Percentiles rank a stretch among this genome's conserved stretches.
These are phyloP conservation scores for Ramularia endophylla DNA, from an alignment of 2,329 filamentous ascomycete species.

Conservation along the genomic window DNA sequence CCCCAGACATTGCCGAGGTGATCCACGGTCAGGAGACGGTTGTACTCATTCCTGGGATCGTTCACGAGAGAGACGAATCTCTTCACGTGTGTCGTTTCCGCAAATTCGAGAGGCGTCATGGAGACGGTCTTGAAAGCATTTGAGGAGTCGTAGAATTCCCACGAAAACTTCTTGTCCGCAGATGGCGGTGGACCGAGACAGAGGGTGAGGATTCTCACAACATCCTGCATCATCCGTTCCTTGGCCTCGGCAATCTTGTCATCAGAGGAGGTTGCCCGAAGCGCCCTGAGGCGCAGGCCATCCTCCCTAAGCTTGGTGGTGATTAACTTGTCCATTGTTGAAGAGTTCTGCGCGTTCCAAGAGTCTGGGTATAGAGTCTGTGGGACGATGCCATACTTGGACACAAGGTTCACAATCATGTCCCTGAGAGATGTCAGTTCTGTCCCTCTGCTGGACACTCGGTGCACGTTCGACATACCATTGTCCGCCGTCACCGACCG, in stretches of 20 bases:
- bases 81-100: constrained; percentile 59
- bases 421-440: constrained; percentile 44
- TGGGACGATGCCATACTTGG: constrained; percentile 79
- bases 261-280: constrained; percentile 41
- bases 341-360: constrained; percentile 68
- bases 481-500: constrained; percentile 76
- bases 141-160: constrained; percentile 70
- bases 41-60: constrained; percentile 72
- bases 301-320: constrained; percentile 85
- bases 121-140: constrained; percentile 58
- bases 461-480: constrained; percentile 62
- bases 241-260: constrained; percentile 51
- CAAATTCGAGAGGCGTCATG: constrained; percentile 65
- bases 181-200: constrained; percentile 73
- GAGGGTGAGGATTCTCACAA: constrained; percentile 75
- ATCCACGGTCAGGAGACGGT: constrained; percentile 67
- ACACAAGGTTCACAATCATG: constrained; percentile 80
- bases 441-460: no score
- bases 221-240: constrained; percentile 69
- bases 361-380: constrained; percentile 75
- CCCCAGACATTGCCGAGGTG: constrained; percentile 77
- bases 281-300: constrained; percentile 62
- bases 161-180: constrained; percentile 64
- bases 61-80: constrained; percentile 76
- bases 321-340: constrained; percentile 64